Percentiles rank a stretch among this genome's conserved stretches.
Conservation (phyloP, 768 basidiomycete genomes). For the Serendipita sp. region DNA sequence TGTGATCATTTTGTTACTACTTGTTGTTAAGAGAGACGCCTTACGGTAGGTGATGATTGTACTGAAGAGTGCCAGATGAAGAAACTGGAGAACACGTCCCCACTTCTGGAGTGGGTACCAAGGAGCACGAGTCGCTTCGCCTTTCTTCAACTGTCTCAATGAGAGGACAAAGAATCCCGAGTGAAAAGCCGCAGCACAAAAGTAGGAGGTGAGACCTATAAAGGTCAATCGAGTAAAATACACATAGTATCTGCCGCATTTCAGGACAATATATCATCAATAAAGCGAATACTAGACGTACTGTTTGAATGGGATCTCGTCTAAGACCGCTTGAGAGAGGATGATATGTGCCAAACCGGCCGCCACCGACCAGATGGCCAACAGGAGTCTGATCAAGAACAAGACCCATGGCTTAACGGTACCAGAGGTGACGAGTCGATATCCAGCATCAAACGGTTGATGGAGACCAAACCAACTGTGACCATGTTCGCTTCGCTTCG, state of each 20-base stretch:
- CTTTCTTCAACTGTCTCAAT: slow-evolving; percentile 10
- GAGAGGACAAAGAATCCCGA: slow-evolving; percentile 27
- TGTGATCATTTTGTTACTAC: too few species aligned
- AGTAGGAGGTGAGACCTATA: slow-evolving; percentile 45
- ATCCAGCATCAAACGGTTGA: slow-evolving; percentile 25
- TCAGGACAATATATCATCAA: not conserved
- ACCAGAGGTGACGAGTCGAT: slow-evolving; percentile 33
- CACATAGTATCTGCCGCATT: slow-evolving; percentile 32
- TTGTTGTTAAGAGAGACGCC: slow-evolving; percentile 15
- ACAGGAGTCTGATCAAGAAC: slow-evolving; percentile 27
- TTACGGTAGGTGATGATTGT: slow-evolving; percentile 41
- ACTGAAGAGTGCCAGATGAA: slow-evolving; percentile 38
- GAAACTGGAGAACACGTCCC: slow-evolving; percentile 36
- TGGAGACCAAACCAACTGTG: slow-evolving; percentile 1
- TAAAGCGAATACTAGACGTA: slow-evolving; percentile 8
- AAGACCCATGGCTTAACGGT: slow-evolving; percentile 30
- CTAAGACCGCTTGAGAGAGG: slow-evolving; percentile 18
- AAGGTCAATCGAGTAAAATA: slow-evolving; percentile 52
- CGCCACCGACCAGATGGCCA: slow-evolving; percentile 36
- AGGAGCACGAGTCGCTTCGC: slow-evolving; percentile 15
- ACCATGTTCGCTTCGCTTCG: not conserved
- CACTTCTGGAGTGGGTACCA: slow-evolving; percentile 43
- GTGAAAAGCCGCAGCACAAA: slow-evolving; percentile 41
- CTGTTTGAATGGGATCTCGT: not conserved
- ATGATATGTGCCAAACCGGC: slow-evolving; percentile 24